Evolutionary conservation across 2,329 filamentous ascomycete genomes (phyloP).

Genomic region (Aspergillus hiratsukae): DNA sequence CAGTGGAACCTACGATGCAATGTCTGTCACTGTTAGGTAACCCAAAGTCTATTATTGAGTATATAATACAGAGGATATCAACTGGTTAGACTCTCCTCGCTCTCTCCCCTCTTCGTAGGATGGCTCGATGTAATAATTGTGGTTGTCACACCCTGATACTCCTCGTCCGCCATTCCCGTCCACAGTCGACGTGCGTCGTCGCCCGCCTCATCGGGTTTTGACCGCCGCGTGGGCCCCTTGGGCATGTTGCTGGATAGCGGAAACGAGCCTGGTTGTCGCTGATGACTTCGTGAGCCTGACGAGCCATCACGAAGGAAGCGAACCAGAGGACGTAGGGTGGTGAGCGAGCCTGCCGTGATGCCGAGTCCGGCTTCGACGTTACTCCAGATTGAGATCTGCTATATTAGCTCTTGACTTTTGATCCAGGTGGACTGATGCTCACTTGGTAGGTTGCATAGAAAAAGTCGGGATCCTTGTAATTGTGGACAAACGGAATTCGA

Average conservation of each 20-base stretch:
- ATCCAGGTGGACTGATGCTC: slow-evolving; percentile 12
- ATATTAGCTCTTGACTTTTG: slow-evolving; percentile 38
- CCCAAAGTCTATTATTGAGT: neutral
- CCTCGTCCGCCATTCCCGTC: slow-evolving; percentile 15
- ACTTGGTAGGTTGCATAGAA: slow-evolving; percentile 8
- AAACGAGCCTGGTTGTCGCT: slow-evolving; percentile 14
- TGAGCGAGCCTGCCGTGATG: slow-evolving; percentile 33
- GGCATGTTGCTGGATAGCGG: slow-evolving; percentile 14
- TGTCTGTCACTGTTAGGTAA: neutral
- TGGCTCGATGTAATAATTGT: slow-evolving; percentile 16
- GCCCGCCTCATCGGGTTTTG: slow-evolving; percentile 4
- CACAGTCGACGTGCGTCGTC: slow-evolving; percentile 13
- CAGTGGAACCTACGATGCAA: neutral
- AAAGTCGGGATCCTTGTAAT: slow-evolving; percentile 16
- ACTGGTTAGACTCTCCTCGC: slow-evolving; percentile 17
- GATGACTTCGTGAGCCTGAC: slow-evolving; percentile 12
- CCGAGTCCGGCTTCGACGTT: slow-evolving; percentile 29
- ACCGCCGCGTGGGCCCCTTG: neutral
- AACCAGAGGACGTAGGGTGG: slow-evolving; percentile 42
- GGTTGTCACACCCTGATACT: slow-evolving; percentile 20
- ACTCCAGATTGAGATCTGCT: slow-evolving; percentile 40
- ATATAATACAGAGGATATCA: neutral
- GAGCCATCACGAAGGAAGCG: slow-evolving; percentile 26
- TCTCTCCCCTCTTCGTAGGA: slow-evolving; percentile 6
- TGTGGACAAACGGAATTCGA: slow-evolving; percentile 16